These are phyloP conservation scores for Vanrija pseudolonga DNA, from an alignment of 1,284 basidiomycete species.

Conservation along the genomic window DNA sequence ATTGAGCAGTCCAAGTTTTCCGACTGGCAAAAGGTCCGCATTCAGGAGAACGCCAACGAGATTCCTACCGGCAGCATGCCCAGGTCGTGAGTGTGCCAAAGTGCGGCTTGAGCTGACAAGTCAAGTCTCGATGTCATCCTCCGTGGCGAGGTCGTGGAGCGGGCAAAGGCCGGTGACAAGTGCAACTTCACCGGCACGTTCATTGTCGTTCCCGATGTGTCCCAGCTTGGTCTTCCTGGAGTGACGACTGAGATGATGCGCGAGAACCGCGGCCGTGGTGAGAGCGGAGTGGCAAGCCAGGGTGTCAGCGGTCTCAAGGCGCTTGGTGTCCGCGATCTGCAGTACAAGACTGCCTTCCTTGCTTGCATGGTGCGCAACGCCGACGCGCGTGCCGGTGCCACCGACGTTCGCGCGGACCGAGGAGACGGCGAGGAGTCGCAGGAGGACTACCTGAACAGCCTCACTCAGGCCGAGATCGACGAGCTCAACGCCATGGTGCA, in stretches of 20 bases:
- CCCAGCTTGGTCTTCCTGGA: constrained; percentile 90
- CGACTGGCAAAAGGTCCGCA: constrained; percentile 99
- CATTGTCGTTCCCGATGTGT: constrained; percentile 97
- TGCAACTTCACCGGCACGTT: constrained; percentile 97
- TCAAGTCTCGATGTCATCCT: constrained; percentile 88
- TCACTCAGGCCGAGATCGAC: constrained; percentile 91
- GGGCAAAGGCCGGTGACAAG: constrained; percentile 98
- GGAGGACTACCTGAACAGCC: constrained; percentile 75
- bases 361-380: constrained; percentile 95
- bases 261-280: constrained; percentile 66
- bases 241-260: constrained; percentile 91
- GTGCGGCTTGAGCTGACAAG: background rate
- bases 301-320: constrained; percentile 94
- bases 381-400: constrained; percentile 71
- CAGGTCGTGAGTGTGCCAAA: constrained; percentile 53
- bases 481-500: constrained; percentile 92
- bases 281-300: constrained; percentile 69
- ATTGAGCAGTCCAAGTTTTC: constrained; percentile 96
- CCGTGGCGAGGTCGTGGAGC: constrained; percentile 90
- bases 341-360: constrained; percentile 98
- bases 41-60: constrained; percentile 98
- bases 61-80: constrained; percentile 99
- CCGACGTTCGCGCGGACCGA: constrained; percentile 79
- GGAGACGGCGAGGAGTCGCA: constrained; percentile 65
- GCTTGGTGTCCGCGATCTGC: constrained; percentile 89